A percentile compares a stretch with the other conserved stretches of the same genome.
Evolutionary conservation across 1,139 yeast genomes (phyloP).

Genomic region (Kluyveromyces marxianus): DNA sequence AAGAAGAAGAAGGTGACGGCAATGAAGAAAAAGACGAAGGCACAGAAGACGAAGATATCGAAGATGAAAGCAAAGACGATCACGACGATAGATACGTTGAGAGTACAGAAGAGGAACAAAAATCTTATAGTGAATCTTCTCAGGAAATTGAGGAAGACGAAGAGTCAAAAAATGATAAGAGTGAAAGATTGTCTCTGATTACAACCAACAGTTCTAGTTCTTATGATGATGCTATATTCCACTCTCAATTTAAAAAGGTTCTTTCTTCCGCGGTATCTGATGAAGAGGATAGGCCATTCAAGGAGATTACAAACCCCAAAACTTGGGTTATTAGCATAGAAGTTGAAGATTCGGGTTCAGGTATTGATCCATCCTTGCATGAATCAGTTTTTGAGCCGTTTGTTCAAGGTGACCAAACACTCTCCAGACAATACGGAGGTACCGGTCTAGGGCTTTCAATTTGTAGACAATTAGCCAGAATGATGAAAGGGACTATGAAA

Average conservation of each 20-base stretch:
- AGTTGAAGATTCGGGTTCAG: constrained; percentile 89
- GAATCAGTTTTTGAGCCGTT: constrained; percentile 90
- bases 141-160: constrained; percentile 8
- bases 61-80: too few species aligned
- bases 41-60: constrained; percentile 8
- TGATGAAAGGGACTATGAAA: constrained; percentile 80
- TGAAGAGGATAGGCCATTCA: constrained; percentile 11
- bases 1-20: constrained; percentile 5
- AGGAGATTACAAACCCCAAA: constrained; percentile 15
- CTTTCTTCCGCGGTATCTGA: constrained; percentile 14
- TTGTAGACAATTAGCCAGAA: constrained; percentile 80
- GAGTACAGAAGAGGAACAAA: too few species aligned
- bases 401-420: constrained; percentile 93
- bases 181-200: constrained; percentile 32
- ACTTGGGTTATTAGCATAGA: constrained; percentile 46
- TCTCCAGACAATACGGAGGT: constrained; percentile 88
- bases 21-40: constrained; percentile 19
- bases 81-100: too few species aligned
- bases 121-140: too few species aligned
- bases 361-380: constrained; percentile 72
- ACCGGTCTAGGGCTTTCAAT: constrained; percentile 92
- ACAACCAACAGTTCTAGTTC: constrained; percentile 44
- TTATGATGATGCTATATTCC: constrained; percentile 47
- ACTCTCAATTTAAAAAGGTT: constrained; percentile 40
- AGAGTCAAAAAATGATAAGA: constrained; percentile 18